Evolutionary conservation across 257 asterid species (phyloP), one percentile per base, ranked within the genome.

Genomic region (Gynochthodes officinalis): DNA sequence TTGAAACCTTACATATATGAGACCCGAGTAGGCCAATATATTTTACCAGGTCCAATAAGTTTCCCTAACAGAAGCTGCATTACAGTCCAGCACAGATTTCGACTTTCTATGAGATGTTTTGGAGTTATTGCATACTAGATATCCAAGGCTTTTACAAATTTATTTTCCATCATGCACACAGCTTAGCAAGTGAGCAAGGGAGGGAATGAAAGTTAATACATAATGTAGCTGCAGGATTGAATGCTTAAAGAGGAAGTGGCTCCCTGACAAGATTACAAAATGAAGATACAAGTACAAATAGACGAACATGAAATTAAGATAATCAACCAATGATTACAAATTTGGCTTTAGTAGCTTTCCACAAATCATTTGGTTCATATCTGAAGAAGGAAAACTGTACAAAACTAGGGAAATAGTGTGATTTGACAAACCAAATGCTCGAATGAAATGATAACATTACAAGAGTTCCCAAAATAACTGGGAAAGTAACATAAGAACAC

Each of bases 41-140:
- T 13, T 46, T 46, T 60, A 46, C 28, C 70, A 72, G 76, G 62
- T 46, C 28, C 62, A 39, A 46, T 40, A 48, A 48, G 40, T 32
- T 60, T 37, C 70, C 63, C 7, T 44, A 37, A 32, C 9, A 70
- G 35, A 59, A 44, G 69, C 42, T 13, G 49, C 33, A 9, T 33
- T n/a, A 23, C 21, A 48, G 49, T 61, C 52, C 39, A 72, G 62
- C 52, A 72, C 62, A 72, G 49, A 33, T 15, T 72, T 57, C 18
- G 40, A 13, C 53, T 15, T 11, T n/a, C 53, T 33, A 37, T 46
- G 35, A 27, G 14, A 21, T 46, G 42, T 48, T 55, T 49, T 69
- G 62, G 70, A 43, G 33, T 30, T 50, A n/a, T 61, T 61, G 61
- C 43, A 35, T 14, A 33, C 27, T 46, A 49, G 11, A 63, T 23